A percentile compares a stretch with the other conserved stretches of the same genome.
These are phyloP conservation scores for Ophiocordyceps sinensis DNA, from an alignment of 2,329 filamentous ascomycete species.

Conservation along the genomic window DNA sequence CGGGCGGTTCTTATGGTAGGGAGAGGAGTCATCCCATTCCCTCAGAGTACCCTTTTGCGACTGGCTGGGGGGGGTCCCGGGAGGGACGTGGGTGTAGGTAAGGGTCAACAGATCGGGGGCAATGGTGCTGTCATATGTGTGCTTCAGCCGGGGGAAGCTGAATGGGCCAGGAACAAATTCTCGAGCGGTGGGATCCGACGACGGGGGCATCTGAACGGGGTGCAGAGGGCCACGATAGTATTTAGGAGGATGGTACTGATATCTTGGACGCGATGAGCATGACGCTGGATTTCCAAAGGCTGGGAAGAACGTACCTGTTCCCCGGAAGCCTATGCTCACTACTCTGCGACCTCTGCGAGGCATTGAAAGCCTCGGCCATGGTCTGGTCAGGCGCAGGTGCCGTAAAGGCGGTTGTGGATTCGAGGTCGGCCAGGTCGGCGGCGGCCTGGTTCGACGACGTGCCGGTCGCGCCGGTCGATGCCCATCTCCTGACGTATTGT, in stretches of 20 bases:
- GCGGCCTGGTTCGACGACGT: constrained; percentile 10
- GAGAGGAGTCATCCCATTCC: constrained; percentile 77
- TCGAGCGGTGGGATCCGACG: constrained; percentile 76
- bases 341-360: constrained; percentile 18
- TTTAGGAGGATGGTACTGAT: constrained; percentile 87
- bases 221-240: constrained; percentile 90
- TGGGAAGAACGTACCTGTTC: constrained; percentile 24
- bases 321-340: constrained; percentile 28
- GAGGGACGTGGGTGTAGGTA: constrained; percentile 73
- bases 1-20: constrained; percentile 86
- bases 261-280: constrained; percentile 39
- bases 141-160: constrained; percentile 69
- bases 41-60: constrained; percentile 51
- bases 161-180: constrained; percentile 87
- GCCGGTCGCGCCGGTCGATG: constrained; percentile 29
- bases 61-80: constrained; percentile 46
- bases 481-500: constrained; percentile 23
- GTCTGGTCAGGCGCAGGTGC: constrained; percentile 24
- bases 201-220: constrained; percentile 76
- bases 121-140: constrained; percentile 80
- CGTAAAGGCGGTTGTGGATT: constrained; percentile 33
- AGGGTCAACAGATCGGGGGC: constrained; percentile 80
- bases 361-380: constrained; percentile 24
- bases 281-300: not conserved
- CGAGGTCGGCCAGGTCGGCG: constrained; percentile 31